Conservation (phyloP, 768 basidiomycete genomes). For the Naganishia vaughanmartiniae region DNA sequence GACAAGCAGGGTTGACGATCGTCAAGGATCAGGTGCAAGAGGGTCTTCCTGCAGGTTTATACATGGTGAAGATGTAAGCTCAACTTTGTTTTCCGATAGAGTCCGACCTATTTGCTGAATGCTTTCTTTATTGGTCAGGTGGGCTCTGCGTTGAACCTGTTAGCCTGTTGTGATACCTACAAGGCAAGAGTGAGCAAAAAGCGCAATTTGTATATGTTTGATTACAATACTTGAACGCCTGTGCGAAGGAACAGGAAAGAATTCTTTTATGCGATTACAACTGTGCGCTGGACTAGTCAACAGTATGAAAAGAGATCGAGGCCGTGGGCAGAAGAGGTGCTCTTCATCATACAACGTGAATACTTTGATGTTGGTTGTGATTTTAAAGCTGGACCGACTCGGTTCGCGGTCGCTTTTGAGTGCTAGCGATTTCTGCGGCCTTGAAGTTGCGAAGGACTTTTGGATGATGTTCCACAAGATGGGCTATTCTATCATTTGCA, state of each 20-base stretch:
- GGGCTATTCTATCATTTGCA: neutral
- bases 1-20: constrained; percentile 68
- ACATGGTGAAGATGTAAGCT: constrained; percentile 78
- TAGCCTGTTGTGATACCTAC: neutral
- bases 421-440: neutral
- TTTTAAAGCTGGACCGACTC: neutral
- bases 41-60: constrained; percentile 78
- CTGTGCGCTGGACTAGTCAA: no score
- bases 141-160: constrained; percentile 7
- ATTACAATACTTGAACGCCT: no score
- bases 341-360: no score
- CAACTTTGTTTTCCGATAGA: no score
- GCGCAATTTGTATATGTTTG: no score
- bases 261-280: no score
- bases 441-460: neutral
- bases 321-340: no score
- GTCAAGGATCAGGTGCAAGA: constrained; percentile 73
- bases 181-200: no score
- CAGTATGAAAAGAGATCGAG: no score
- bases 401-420: neutral
- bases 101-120: neutral
- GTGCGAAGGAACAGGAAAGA: no score
- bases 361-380: no score
- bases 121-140: neutral
- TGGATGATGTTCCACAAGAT: neutral